Percentiles rank a stretch among this genome's conserved stretches.
Evolutionary conservation across 2,329 filamentous ascomycete genomes (phyloP).

Genomic region (Acrocalymma vagum): DNA sequence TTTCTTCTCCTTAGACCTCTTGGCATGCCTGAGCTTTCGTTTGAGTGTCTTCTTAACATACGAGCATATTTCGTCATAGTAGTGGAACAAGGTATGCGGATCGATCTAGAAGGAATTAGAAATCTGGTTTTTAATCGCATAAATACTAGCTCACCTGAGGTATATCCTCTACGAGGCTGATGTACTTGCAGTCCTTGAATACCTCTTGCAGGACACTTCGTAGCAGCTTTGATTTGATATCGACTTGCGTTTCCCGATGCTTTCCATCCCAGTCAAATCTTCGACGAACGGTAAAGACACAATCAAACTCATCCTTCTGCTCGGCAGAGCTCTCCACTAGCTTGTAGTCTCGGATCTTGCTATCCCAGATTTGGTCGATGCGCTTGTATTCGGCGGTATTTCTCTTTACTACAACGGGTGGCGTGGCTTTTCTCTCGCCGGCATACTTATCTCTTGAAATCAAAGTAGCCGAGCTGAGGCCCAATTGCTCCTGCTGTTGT

Average conservation of each 20-base stretch:
- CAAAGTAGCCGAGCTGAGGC: no score
- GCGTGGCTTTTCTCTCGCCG: constrained; percentile 16
- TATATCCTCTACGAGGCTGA: constrained; percentile 81
- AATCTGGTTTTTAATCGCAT: no score
- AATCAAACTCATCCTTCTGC: constrained; percentile 76
- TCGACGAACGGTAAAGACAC: constrained; percentile 79
- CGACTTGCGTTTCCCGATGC: constrained; percentile 76
- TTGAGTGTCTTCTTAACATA: constrained; percentile 71
- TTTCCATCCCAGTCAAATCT: constrained; percentile 87
- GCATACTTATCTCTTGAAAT: no score
- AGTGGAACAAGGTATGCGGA: constrained; percentile 62
- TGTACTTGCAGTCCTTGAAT: constrained; percentile 78
- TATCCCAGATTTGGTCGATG: constrained; percentile 69
- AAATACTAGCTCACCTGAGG: constrained; percentile 76
- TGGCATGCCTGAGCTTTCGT: constrained; percentile 63
- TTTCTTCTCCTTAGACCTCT: constrained; percentile 69
- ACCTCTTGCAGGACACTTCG: constrained; percentile 75
- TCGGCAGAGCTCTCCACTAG: constrained; percentile 72
- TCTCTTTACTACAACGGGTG: constrained; percentile 35
- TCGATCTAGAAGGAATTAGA: no score
- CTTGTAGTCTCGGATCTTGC: constrained; percentile 63
- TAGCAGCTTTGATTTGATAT: constrained; percentile 84
- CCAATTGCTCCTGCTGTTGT: neutral
- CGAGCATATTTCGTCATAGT: constrained; percentile 78
- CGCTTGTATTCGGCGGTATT: constrained; percentile 70